phyloP scores from a whole-genome alignment of 129 eudicot genomes.

The Pseudognaphalium luteoalbum region DNA sequence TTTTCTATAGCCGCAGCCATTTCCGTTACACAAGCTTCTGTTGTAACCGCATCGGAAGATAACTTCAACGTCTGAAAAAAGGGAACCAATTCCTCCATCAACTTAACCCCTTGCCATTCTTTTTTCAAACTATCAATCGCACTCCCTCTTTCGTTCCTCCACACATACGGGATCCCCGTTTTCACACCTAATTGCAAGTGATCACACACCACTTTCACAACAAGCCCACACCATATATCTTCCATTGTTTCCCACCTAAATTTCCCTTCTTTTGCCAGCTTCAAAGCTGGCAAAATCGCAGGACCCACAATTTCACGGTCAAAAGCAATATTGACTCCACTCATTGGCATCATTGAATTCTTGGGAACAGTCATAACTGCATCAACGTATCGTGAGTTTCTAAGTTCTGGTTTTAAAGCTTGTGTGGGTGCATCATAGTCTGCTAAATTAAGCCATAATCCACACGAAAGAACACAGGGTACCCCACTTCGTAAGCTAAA shows the following conservation, averaged over 20 bases:
- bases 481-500: conserved; percentile 86
- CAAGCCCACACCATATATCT: conserved; percentile 82
- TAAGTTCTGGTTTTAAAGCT: conserved; percentile 67
- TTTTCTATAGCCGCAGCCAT: conserved; percentile 68
- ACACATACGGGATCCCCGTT: conserved; percentile 83
- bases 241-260: conserved; percentile 91
- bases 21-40: conserved; percentile 75
- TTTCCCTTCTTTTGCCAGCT: conserved; percentile 76
- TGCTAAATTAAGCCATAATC: conserved; percentile 88
- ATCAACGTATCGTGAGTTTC: conserved; percentile 73
- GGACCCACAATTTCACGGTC: conserved; percentile 77
- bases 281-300: conserved; percentile 46
- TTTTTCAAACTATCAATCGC: conserved; percentile 81
- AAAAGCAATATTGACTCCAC: conserved; percentile 77
- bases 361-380: conserved; percentile 86
- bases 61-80: conserved; percentile 67
- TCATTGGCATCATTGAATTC: conserved; percentile 72
- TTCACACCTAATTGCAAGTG: conserved; percentile 79
- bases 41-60: conserved; percentile 52
- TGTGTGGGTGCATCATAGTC: conserved; percentile 97
- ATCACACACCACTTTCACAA: conserved; percentile 75
- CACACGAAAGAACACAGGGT: conserved; percentile 71
- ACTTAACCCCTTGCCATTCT: conserved; percentile 90
- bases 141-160: conserved; percentile 76
- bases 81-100: conserved; percentile 85